Base-by-base conservation (phyloP, 768 basidiomycete genomes). In the Sarcodon aspratus region DNA sequence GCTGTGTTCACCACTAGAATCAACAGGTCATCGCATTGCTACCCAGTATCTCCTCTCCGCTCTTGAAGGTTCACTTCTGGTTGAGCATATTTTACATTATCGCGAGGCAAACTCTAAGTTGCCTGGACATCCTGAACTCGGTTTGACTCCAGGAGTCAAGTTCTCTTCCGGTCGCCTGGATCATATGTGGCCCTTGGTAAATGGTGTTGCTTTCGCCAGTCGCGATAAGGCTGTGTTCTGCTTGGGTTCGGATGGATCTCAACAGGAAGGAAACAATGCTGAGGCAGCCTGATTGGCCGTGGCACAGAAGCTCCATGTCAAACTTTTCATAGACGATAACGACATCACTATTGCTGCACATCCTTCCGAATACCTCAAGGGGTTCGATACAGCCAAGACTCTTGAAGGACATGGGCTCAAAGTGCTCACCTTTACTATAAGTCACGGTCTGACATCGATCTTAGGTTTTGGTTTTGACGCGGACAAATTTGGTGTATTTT, bases 241-340 rank as follows among this genome's bases (percentile, higher is more conserved):
- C 60, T 74, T 93, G 17, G 90, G 90, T 3, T 92, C 90, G 0
- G 90, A 92, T 60, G 90, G 90, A 8, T 90, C 88, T 4, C 88
- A 92, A 61, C 90, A 93, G 49, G 90, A 92, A 61, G 90, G 90
- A 12, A 85, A n/a, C n/a, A n/a, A n/a, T n/a, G n/a, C n/a, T n/a
- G n/a, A n/a, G n/a, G n/a, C n/a, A n/a, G n/a, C n/a, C 92, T 60
- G 88, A 13, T 72, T 93, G 33, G 89, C 90, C 13, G 90, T 90
- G 37, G 89, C 90, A 2, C 81, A 91, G 60, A 65, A 70, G 38
- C 70, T 93, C 56, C 88, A 91, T 61, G 76, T 93, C 63, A 93
- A 93, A 66, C 69, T 92, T 48, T 64, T 92, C 62, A 82, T 93
- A 54, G 90, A 93, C 56, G 87, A 91, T 66, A 92, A 93, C 66